These are phyloP conservation scores for Tylopilus sp. DNA, from an alignment of 768 basidiomycete species.

Conservation along the genomic window DNA sequence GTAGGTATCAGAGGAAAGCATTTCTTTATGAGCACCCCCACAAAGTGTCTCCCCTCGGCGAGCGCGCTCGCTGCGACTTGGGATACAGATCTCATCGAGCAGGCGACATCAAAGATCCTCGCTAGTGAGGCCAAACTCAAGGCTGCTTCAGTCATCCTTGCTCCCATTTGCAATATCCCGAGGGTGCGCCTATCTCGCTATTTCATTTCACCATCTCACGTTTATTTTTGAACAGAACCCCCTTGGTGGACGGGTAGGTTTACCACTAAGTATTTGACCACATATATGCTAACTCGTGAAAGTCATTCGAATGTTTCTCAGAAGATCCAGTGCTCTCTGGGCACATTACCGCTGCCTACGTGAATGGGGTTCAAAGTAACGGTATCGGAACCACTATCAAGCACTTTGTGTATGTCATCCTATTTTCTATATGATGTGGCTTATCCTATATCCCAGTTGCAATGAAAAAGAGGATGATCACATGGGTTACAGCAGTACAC, in stretches of 20 bases:
- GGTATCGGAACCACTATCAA: slow-evolving; percentile 79
- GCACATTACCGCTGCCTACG: slow-evolving; percentile 65
- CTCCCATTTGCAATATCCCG: slow-evolving; percentile 84
- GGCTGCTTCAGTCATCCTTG: slow-evolving; percentile 66
- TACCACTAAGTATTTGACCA: neutral
- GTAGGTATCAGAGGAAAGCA: slow-evolving; percentile 62
- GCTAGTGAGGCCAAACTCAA: slow-evolving; percentile 70
- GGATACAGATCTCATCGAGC: slow-evolving; percentile 60
- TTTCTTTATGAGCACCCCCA: slow-evolving; percentile 79
- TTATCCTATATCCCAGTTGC: slow-evolving; percentile 37
- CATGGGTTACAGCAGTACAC: slow-evolving; percentile 52
- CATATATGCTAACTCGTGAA: slow-evolving; percentile 8
- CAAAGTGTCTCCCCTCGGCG: slow-evolving; percentile 72
- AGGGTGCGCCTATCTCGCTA: slow-evolving; percentile 43
- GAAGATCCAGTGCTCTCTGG: slow-evolving; percentile 78
- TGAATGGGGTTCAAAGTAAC: slow-evolving; percentile 73
- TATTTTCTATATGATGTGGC: neutral
- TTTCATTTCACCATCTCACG: neutral
- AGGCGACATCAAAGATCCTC: slow-evolving; percentile 60
- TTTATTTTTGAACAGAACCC: slow-evolving; percentile 52
- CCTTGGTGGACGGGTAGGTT: slow-evolving; percentile 60
- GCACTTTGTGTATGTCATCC: slow-evolving; percentile 63
- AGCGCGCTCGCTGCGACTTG: slow-evolving; percentile 77
- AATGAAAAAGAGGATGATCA: slow-evolving; percentile 85
- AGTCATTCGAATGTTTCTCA: slow-evolving; percentile 78